Percentiles rank a stretch among this genome's conserved stretches.
phyloP scores from a whole-genome alignment of 139 green algal species.

The Chloropicon primus region DNA sequence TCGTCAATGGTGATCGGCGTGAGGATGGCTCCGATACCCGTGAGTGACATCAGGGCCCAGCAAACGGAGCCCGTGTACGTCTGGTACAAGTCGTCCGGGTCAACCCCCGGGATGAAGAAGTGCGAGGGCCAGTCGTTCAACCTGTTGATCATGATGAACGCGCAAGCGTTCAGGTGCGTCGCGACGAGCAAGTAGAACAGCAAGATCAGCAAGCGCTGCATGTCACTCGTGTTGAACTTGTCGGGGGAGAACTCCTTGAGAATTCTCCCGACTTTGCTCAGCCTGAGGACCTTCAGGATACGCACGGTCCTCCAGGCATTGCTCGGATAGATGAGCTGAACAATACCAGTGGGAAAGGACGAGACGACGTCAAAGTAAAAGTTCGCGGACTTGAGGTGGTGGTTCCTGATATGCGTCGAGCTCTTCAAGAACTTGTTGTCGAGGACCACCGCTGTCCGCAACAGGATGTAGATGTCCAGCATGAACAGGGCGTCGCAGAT shows the following conservation, averaged over 20 bases:
- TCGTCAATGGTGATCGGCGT: not conserved
- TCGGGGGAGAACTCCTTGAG: not conserved
- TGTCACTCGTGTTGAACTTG: not conserved
- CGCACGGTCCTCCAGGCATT: not conserved
- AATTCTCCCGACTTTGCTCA: not conserved
- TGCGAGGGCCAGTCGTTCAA: not conserved
- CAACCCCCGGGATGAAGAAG: not conserved
- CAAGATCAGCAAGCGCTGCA: not conserved
- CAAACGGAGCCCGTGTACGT: not conserved
- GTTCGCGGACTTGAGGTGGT: not conserved
- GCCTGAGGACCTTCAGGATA: not conserved
- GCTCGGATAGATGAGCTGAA: not conserved
- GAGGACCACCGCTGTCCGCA: not conserved
- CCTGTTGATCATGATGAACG: not conserved
- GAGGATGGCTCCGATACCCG: not conserved
- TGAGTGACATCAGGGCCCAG: not conserved
- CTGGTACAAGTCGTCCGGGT: not conserved
- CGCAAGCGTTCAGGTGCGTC: not conserved
- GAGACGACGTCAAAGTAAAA: not conserved
- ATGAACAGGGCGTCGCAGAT: not conserved
- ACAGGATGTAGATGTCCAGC: not conserved
- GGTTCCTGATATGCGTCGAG: not conserved
- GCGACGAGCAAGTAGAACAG: not conserved
- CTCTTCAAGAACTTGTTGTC: not conserved
- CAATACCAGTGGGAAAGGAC: not conserved